A percentile compares a stretch with the other conserved stretches of the same genome.
phyloP scores from a whole-genome alignment of 768 basidiomycete genomes.

The Tubosaeta sp. region DNA sequence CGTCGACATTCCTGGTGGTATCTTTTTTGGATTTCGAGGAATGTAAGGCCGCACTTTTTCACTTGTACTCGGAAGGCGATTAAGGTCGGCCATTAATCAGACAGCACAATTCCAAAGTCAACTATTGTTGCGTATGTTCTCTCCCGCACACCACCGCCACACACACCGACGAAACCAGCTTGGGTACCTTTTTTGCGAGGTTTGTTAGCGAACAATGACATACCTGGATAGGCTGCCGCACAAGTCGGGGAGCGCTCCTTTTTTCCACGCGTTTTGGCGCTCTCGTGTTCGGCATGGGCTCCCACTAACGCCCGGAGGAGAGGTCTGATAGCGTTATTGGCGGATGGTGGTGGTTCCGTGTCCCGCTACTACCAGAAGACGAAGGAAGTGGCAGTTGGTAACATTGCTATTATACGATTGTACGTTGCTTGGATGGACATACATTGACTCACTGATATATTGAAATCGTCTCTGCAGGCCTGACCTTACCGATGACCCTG shows the following conservation, averaged over 20 bases:
- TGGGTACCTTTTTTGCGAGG: slow-evolving; percentile 37
- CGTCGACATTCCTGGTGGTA: slow-evolving; percentile 45
- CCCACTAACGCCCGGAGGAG: slow-evolving; percentile 28
- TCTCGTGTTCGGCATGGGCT: slow-evolving; percentile 36
- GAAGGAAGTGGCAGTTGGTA: slow-evolving; percentile 46
- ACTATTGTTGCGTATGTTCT: slow-evolving; percentile 30
- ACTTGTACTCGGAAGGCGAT: neutral
- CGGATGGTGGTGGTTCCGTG: slow-evolving; percentile 44
- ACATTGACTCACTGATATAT: neutral
- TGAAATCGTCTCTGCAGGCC: slow-evolving; percentile 35
- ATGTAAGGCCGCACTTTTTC: slow-evolving; percentile 39
- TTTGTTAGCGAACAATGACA: slow-evolving; percentile 4
- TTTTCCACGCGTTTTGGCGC: slow-evolving; percentile 42
- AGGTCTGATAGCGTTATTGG: slow-evolving; percentile 44
- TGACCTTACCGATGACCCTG: slow-evolving; percentile 45
- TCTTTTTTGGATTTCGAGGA: slow-evolving; percentile 58
- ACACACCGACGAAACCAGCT: slow-evolving; percentile 16
- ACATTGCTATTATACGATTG: slow-evolving; percentile 50
- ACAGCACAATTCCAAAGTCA: slow-evolving; percentile 36
- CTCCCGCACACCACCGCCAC: slow-evolving; percentile 30
- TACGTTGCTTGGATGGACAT: slow-evolving; percentile 22
- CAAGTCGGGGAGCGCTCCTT: slow-evolving; percentile 38
- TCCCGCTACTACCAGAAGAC: slow-evolving; percentile 28
- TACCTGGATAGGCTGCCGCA: slow-evolving; percentile 13
- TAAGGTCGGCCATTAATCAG: slow-evolving; percentile 29